Evolutionary conservation across 225 moss, liverwort and hornwort species (phyloP).

Genomic region (Physcomitrellopsis africana): DNA sequence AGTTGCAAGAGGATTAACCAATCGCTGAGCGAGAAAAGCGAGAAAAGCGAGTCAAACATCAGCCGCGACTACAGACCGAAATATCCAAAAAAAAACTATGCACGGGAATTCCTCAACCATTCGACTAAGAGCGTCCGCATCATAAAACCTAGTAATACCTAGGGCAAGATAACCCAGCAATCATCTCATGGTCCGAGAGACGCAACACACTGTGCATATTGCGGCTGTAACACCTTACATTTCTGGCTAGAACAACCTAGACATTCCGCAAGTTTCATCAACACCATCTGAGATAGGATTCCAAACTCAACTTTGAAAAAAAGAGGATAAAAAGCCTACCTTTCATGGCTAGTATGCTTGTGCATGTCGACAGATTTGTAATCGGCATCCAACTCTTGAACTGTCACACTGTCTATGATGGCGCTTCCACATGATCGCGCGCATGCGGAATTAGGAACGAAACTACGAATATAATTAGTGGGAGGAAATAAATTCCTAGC

Average conservation of each 20-base stretch:
- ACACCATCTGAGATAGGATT: not conserved
- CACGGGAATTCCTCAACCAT: not conserved
- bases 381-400: not conserved
- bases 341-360: not conserved
- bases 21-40: slow-evolving; percentile 8
- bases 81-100: not conserved
- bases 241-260: not conserved
- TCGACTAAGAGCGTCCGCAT: not conserved
- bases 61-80: slow-evolving; percentile 4
- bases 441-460: not conserved
- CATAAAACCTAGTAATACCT: not conserved
- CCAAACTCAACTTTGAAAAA: not conserved
- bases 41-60: slow-evolving; percentile 10
- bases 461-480: not conserved
- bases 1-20: not conserved
- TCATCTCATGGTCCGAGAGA: not conserved
- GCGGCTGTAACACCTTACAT: not conserved
- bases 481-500: not conserved
- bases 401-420: not conserved
- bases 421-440: not conserved
- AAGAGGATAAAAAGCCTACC: not conserved
- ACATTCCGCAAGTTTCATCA: not conserved
- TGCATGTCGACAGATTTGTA: not conserved
- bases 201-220: not conserved
- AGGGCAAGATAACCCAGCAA: not conserved